Conservation (phyloP, 305 asterid genomes). For the Solanum hybrid region DNA sequence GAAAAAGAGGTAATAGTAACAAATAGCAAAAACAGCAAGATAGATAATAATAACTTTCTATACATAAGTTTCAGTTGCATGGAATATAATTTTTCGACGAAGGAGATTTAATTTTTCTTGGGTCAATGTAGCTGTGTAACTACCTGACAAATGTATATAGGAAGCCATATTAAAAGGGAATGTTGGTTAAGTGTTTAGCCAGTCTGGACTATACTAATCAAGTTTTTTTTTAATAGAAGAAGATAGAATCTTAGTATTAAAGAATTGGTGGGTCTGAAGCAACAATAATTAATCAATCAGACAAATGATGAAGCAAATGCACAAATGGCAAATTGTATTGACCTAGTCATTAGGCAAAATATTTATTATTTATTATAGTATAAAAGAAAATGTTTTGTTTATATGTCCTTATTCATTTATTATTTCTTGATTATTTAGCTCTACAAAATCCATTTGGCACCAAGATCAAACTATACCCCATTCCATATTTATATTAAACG, state of each 20-base stretch:
- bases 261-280: background rate
- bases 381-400: background rate
- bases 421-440: background rate
- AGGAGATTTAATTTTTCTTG: background rate
- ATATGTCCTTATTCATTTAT: background rate
- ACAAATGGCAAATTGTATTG: background rate
- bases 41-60: background rate
- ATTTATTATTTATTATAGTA: background rate
- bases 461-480: background rate
- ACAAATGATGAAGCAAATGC: background rate
- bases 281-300: constrained; percentile 4
- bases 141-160: background rate
- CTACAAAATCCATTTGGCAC: background rate
- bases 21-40: background rate
- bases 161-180: background rate
- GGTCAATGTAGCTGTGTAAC: background rate
- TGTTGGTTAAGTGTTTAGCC: background rate
- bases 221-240: background rate
- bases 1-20: background rate
- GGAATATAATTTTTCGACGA: background rate
- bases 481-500: background rate
- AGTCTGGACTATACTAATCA: background rate
- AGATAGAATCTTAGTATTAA: constrained; percentile 1
- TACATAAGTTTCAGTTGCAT: background rate
- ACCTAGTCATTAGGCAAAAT: background rate